A percentile compares a stretch with the other conserved stretches of the same genome.
Evolutionary conservation across 805 yeast genomes (phyloP).

Genomic region (Metschnikowia picachoensis): DNA sequence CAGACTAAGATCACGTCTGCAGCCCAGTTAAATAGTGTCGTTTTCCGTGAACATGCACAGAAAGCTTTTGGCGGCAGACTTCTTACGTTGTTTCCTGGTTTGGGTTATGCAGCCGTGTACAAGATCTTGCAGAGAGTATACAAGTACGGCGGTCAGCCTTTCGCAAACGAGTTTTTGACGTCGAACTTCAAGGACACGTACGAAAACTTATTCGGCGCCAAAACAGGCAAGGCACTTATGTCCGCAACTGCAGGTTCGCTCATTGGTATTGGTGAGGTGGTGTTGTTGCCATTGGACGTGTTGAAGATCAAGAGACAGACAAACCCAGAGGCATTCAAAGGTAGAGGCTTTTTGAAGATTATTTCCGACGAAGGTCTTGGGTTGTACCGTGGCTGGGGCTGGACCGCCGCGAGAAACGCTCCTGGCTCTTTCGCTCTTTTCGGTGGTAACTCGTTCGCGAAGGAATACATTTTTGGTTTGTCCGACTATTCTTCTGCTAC

Average conservation of each 20-base stretch:
- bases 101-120: slow-evolving; percentile 97
- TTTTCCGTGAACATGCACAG: slow-evolving; percentile 77
- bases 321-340: slow-evolving; percentile 98
- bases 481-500: slow-evolving; percentile 87
- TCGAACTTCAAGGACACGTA: slow-evolving; percentile 65
- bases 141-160: slow-evolving; percentile 99
- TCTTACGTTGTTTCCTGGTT: slow-evolving; percentile 90
- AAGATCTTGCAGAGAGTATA: slow-evolving; percentile 95
- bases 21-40: slow-evolving; percentile 74
- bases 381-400: slow-evolving; percentile 97
- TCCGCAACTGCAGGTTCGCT: slow-evolving; percentile 97
- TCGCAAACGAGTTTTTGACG: slow-evolving; percentile 88
- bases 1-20: slow-evolving; percentile 61
- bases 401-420: slow-evolving; percentile 99
- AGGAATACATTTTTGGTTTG: slow-evolving; percentile 87
- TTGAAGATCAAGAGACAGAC: slow-evolving; percentile 98
- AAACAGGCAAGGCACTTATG: slow-evolving; percentile 95
- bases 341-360: slow-evolving; percentile 91
- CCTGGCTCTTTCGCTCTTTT: slow-evolving; percentile 98
- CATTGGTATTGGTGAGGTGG: slow-evolving; percentile 97
- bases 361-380: slow-evolving; percentile 89
- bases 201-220: slow-evolving; percentile 79
- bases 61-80: slow-evolving; percentile 68
- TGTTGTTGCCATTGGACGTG: slow-evolving; percentile 91
- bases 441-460: slow-evolving; percentile 98